Evolutionary conservation across 1,284 basidiomycete species (phyloP).

Genomic region (Lignosus rhinocerotis): DNA sequence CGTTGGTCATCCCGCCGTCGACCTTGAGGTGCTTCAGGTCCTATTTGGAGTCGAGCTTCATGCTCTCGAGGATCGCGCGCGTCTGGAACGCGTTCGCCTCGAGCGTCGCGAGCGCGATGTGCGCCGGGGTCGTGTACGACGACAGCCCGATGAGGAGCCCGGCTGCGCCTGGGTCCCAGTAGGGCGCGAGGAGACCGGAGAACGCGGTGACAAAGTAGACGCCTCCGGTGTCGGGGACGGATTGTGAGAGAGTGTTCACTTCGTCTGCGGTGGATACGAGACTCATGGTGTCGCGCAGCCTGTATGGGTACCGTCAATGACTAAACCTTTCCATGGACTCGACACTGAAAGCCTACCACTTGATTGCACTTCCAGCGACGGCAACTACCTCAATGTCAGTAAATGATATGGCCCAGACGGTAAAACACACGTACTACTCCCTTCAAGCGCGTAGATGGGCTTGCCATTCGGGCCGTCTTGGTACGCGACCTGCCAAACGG

Average conservation of each 20-base stretch:
- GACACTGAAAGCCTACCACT: constrained; percentile 56
- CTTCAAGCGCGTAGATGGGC: constrained; percentile 93
- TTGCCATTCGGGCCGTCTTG: constrained; percentile 80
- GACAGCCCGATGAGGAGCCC: constrained; percentile 87
- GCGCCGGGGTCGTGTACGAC: constrained; percentile 90
- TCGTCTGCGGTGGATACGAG: constrained; percentile 83
- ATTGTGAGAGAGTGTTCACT: constrained; percentile 83
- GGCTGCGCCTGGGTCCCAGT: constrained; percentile 89
- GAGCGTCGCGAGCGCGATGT: constrained; percentile 92
- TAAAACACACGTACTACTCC: constrained; percentile 66
- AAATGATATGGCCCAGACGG: background rate
- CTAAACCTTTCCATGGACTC: background rate
- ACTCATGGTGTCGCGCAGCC: constrained; percentile 88
- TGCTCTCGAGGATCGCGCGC: constrained; percentile 91
- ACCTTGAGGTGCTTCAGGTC: constrained; percentile 86
- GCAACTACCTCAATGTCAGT: constrained; percentile 59
- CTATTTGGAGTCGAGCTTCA: constrained; percentile 80
- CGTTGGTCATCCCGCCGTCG: constrained; percentile 94
- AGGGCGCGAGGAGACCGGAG: constrained; percentile 88
- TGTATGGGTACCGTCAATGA: constrained; percentile 16
- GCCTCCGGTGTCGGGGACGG: constrained; percentile 85
- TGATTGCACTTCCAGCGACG: constrained; percentile 93
- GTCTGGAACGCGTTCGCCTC: constrained; percentile 93
- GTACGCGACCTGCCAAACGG: constrained; percentile 73
- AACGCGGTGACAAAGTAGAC: constrained; percentile 98